A percentile compares a stretch with the other conserved stretches of the same genome.
phyloP scores from a whole-genome alignment of 176 grass and related monocot genomes.

The Alopecurus myosuroides region DNA sequence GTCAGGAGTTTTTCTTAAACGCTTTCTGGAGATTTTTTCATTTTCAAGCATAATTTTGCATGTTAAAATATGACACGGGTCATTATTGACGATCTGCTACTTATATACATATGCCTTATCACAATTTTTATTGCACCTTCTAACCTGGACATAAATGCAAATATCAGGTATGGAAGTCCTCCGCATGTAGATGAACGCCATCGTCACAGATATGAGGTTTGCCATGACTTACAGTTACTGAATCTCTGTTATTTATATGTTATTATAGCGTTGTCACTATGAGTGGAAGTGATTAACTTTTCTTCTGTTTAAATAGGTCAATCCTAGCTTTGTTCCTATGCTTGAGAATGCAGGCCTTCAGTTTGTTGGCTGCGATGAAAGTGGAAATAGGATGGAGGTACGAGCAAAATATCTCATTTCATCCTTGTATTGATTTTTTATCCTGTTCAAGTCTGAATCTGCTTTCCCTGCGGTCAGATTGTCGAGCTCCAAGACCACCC shows the following conservation, averaged over 20 bases:
- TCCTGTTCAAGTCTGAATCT: conserved; percentile 1
- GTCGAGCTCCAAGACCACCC: conserved; percentile 76
- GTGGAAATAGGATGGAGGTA: conserved; percentile 95
- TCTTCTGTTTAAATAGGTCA: conserved; percentile 49
- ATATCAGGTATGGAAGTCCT: conserved; percentile 65
- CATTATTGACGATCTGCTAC: neutral
- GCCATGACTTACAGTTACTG: conserved; percentile 7
- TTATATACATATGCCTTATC: neutral
- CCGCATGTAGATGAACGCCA: conserved; percentile 90
- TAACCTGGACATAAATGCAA: conserved; percentile 27
- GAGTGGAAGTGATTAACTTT: conserved; percentile 12
- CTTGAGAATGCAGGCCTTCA: conserved; percentile 70
- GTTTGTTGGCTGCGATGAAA: conserved; percentile 93
- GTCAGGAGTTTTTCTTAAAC: neutral
- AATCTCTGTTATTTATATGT: neutral
- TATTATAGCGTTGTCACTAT: neutral
- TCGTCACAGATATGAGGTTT: conserved; percentile 97
- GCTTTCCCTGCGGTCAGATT: conserved; percentile 45
- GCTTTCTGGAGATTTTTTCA: neutral
- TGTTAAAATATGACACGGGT: neutral
- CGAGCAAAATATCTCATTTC: neutral
- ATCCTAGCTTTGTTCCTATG: conserved; percentile 73
- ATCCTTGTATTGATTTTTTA: neutral
- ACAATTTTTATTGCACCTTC: conserved; percentile 2
- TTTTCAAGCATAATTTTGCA: neutral